A percentile compares a stretch with the other conserved stretches of the same genome.
These are phyloP conservation scores for Fusarium sp. DNA, from an alignment of 2,329 filamentous ascomycete species.

Conservation along the genomic window DNA sequence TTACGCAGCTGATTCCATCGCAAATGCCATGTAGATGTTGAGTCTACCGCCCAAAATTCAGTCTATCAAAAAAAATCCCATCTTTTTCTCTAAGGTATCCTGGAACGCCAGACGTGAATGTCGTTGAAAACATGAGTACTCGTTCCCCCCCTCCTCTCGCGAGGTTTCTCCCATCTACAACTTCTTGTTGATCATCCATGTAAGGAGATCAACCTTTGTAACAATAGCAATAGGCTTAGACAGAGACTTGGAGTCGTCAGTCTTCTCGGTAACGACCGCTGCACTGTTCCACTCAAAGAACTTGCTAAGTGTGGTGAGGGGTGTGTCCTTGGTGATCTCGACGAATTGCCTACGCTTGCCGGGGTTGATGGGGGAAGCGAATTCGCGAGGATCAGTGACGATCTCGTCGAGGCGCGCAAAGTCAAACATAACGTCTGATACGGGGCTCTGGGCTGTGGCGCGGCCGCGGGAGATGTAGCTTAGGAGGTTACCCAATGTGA, in stretches of 20 bases:
- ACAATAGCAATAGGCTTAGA: slow-evolving; percentile 88
- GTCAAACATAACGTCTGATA: slow-evolving; percentile 95
- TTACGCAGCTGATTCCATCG: slow-evolving; percentile 24
- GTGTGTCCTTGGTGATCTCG: slow-evolving; percentile 92
- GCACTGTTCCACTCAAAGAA: slow-evolving; percentile 99
- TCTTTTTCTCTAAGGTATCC: slow-evolving; percentile 38
- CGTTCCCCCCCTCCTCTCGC: slow-evolving; percentile 41
- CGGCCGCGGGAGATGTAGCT: slow-evolving; percentile 88
- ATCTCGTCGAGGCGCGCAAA: slow-evolving; percentile 89
- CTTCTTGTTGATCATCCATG: slow-evolving; percentile 83
- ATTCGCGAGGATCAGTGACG: slow-evolving; percentile 83
- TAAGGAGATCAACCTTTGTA: slow-evolving; percentile 95
- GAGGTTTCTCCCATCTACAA: slow-evolving; percentile 38
- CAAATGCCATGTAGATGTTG: slow-evolving; percentile 53
- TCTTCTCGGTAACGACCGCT: slow-evolving; percentile 88
- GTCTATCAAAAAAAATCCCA: slow-evolving; percentile 32
- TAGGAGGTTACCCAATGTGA: slow-evolving; percentile 94
- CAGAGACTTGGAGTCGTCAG: slow-evolving; percentile 63
- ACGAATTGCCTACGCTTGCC: slow-evolving; percentile 78
- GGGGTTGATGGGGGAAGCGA: slow-evolving; percentile 55
- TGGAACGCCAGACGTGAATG: slow-evolving; percentile 47
- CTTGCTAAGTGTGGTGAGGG: slow-evolving; percentile 82
- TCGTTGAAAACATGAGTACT: slow-evolving; percentile 49
- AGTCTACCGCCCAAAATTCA: slow-evolving; percentile 50
- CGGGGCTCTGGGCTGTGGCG: slow-evolving; percentile 76